Conservation (phyloP, 805 yeast species). For the Pichia nanzhaoensis region DNA sequence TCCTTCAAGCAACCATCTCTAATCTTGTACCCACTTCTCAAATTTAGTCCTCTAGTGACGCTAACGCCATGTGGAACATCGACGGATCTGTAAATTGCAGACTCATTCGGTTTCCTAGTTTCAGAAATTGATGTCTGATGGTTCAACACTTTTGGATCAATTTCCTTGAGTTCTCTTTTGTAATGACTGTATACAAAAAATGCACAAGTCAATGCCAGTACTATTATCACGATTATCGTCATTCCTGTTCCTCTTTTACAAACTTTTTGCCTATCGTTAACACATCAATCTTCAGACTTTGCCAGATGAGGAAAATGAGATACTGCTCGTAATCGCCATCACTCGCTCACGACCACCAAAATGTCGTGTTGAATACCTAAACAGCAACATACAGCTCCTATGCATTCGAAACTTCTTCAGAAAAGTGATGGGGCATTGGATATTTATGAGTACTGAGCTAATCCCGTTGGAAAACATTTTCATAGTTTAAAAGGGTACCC, state of each 20-base stretch:
- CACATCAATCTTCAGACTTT: no score
- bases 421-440: no score
- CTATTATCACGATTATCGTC: neutral
- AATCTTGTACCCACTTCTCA: conserved; percentile 55
- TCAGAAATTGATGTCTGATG: conserved; percentile 63
- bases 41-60: conserved; percentile 59
- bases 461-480: no score
- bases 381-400: no score
- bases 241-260: neutral
- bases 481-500: no score
- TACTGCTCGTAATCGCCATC: no score
- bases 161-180: conserved; percentile 40
- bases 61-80: conserved; percentile 69
- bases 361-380: no score
- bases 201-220: conserved; percentile 10
- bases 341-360: no score
- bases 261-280: no score
- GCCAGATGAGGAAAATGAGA: no score
- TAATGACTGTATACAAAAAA: conserved; percentile 1
- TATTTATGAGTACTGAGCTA: no score
- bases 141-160: conserved; percentile 47
- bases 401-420: no score
- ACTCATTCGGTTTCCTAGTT: conserved; percentile 59
- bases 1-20: conserved; percentile 75
- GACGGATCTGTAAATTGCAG: conserved; percentile 70